A percentile compares a stretch with the other conserved stretches of the same genome.
Conservation (phyloP, 116 monocot genomes). For the Trichopus zeylanicus region DNA sequence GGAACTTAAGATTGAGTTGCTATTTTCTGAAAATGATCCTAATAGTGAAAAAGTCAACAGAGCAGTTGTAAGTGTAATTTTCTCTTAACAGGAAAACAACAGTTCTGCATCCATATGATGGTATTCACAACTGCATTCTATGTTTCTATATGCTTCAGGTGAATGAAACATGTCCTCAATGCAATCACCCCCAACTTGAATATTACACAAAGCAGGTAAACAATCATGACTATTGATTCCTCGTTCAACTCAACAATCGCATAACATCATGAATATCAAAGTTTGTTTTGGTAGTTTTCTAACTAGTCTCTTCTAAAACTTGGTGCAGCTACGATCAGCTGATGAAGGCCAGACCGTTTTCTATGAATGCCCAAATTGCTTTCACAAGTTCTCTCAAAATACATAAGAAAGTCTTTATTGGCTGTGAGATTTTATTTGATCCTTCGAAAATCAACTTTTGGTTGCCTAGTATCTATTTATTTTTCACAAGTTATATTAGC, state of each 20-base stretch:
- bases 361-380: conserved; percentile 57
- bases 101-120: background rate
- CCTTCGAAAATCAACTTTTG: background rate
- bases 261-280: background rate
- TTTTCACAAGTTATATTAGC: too few species aligned
- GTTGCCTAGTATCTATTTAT: too few species aligned
- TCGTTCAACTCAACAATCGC: background rate
- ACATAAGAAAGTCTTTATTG: conserved; percentile 23
- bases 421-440: background rate
- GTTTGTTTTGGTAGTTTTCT: too few species aligned
- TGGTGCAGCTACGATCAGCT: conserved; percentile 63
- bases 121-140: background rate
- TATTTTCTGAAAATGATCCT: conserved; percentile 21
- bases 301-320: background rate
- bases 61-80: conserved; percentile 45
- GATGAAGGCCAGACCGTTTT: conserved; percentile 81
- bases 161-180: conserved; percentile 51
- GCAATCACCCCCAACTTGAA: conserved; percentile 51
- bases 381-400: conserved; percentile 46
- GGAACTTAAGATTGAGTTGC: conserved; percentile 60
- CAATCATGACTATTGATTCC: background rate
- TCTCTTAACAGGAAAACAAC: too few species aligned
- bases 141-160: conserved; percentile 22
- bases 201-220: conserved; percentile 69
- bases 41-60: conserved; percentile 37